phyloP scores from a whole-genome alignment of 768 basidiomycete species.

The Tulasnella sp. region DNA sequence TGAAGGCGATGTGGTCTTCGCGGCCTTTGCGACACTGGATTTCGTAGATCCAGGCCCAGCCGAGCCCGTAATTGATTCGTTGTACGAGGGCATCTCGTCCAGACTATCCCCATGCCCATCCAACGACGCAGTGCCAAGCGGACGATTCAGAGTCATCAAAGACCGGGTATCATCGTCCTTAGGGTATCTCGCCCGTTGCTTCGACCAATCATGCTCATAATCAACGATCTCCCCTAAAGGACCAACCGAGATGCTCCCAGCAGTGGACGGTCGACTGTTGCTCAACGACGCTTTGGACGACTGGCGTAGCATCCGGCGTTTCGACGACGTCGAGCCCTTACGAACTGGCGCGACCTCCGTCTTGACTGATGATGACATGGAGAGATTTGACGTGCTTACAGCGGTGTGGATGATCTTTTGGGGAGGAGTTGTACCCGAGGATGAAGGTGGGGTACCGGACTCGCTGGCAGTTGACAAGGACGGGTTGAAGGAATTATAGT shows the following conservation, averaged over 20 bases:
- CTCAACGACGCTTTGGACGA: neutral
- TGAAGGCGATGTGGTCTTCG: conserved; percentile 4
- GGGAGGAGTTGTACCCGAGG: neutral
- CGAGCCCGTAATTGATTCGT: neutral
- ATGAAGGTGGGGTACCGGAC: neutral
- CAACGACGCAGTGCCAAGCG: neutral
- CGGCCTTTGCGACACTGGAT: neutral
- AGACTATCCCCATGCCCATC: neutral
- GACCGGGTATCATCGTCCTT: conserved; percentile 14
- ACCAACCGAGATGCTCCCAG: neutral
- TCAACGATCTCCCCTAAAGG: conserved; percentile 7
- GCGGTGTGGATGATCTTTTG: neutral
- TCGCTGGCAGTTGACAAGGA: neutral
- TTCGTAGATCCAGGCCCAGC: neutral
- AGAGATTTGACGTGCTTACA: neutral
- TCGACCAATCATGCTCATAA: conserved; percentile 8
- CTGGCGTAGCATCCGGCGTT: neutral
- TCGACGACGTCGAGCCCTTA: neutral
- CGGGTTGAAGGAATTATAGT: conserved; percentile 9
- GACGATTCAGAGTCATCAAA: conserved; percentile 11
- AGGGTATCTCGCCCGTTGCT: neutral
- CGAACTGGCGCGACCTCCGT: neutral
- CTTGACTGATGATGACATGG: neutral
- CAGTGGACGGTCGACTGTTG: neutral
- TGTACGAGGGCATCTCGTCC: neutral